These are phyloP conservation scores for Elaeagnus macrophylla DNA, from an alignment of 306 rosid species.

Conservation along the genomic window DNA sequence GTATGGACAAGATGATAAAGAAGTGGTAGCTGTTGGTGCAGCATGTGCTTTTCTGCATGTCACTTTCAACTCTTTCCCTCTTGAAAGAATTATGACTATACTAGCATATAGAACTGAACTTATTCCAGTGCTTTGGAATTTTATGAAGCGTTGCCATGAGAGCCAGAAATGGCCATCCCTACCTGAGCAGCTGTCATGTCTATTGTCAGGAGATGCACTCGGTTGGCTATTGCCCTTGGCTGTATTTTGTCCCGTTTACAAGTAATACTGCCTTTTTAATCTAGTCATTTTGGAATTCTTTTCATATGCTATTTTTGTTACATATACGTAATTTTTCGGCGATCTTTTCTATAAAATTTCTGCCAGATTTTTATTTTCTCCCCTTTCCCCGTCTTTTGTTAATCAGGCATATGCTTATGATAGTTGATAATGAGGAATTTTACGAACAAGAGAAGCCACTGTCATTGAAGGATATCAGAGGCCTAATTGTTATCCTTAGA, in stretches of 20 bases:
- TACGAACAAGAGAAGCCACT: conserved; percentile 97
- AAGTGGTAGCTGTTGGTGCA: conserved; percentile 82
- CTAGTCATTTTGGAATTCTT: not conserved
- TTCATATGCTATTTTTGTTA: conserved; percentile 5
- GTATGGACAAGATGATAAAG: conserved; percentile 52
- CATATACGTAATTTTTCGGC: conserved; percentile 3
- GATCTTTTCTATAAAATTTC: too few species aligned
- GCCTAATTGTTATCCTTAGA: conserved; percentile 69
- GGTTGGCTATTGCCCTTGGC: conserved; percentile 95
- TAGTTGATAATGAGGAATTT: conserved; percentile 90
- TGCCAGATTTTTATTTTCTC: not conserved
- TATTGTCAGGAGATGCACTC: conserved; percentile 74
- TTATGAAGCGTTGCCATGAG: conserved; percentile 86
- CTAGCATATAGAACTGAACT: conserved; percentile 96
- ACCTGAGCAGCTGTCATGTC: conserved; percentile 60
- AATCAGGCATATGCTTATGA: conserved; percentile 85
- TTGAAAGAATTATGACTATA: conserved; percentile 83
- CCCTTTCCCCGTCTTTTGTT: conserved; percentile 13
- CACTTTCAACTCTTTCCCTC: conserved; percentile 68
- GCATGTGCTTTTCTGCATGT: conserved; percentile 85
- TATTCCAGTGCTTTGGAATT: conserved; percentile 87
- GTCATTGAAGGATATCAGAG: conserved; percentile 69
- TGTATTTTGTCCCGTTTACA: conserved; percentile 95
- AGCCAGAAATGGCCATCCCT: conserved; percentile 72
- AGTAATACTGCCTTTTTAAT: conserved; percentile 40